These are phyloP conservation scores for Aspergillus heteromorphus DNA, from an alignment of 495 filamentous ascomycete genomes.

Conservation along the genomic window DNA sequence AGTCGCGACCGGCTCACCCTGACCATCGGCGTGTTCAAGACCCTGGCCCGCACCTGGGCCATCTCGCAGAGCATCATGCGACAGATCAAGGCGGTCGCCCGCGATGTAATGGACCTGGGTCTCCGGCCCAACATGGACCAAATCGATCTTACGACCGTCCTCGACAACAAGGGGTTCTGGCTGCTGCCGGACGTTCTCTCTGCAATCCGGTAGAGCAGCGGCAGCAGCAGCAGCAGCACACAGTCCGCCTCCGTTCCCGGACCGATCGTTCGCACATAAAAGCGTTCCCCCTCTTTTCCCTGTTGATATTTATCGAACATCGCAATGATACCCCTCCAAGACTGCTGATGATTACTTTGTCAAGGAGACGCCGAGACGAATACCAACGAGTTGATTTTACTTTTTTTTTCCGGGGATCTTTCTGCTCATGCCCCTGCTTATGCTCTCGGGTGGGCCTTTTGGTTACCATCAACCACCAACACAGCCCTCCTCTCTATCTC, in stretches of 20 bases:
- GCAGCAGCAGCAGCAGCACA: no score
- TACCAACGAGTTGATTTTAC: neutral
- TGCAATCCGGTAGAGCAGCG: neutral
- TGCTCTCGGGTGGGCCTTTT: no score
- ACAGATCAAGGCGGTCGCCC: conserved; percentile 57
- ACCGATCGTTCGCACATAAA: neutral
- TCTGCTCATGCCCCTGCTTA: no score
- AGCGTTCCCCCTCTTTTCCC: neutral
- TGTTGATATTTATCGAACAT: neutral
- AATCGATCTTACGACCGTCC: conserved; percentile 33
- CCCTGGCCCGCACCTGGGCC: conserved; percentile 69
- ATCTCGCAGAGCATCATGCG: conserved; percentile 66
- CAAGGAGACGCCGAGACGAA: neutral
- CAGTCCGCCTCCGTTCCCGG: neutral
- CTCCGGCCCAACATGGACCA: conserved; percentile 40
- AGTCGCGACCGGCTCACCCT: conserved; percentile 72
- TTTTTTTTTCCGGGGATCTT: no score
- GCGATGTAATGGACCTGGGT: conserved; percentile 43
- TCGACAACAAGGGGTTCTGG: conserved; percentile 40
- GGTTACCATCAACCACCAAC: no score
- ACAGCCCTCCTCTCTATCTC: no score
- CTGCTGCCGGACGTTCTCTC: conserved; percentile 17
- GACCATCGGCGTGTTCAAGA: conserved; percentile 76
- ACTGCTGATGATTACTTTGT: neutral
- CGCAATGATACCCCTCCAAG: conserved; percentile 4